Evolutionary conservation across 208 protist genomes (phyloP).

Genomic region (Trypanosoma mega): DNA sequence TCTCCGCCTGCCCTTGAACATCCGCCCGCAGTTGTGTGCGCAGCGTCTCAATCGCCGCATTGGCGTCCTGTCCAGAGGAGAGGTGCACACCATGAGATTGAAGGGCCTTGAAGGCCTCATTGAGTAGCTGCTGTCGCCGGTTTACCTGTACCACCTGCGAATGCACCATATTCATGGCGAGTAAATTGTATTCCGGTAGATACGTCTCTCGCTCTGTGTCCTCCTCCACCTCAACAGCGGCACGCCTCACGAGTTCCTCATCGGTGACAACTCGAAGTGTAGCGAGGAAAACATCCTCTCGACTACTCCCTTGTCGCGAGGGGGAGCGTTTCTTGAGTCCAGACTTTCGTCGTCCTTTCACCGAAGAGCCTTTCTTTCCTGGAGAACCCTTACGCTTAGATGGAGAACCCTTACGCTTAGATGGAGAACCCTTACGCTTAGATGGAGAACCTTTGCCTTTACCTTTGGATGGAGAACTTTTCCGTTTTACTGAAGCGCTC

Average conservation of each 20-base stretch:
- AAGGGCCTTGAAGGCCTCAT: constrained; percentile 54
- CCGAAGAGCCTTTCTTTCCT: constrained; percentile 4
- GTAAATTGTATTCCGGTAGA: constrained; percentile 62
- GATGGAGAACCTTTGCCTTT: neutral
- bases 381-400: constrained; percentile 2
- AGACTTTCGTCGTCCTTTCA: neutral
- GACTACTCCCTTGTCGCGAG: constrained; percentile 1
- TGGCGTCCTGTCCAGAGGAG: constrained; percentile 26
- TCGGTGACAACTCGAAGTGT: constrained; percentile 29
- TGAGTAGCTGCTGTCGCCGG: constrained; percentile 49
- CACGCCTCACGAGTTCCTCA: constrained; percentile 39
- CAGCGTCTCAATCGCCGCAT: constrained; percentile 43
- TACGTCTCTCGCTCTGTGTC: constrained; percentile 45
- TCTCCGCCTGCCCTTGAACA: constrained; percentile 40
- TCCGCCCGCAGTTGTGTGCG: constrained; percentile 44
- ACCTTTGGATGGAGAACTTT: neutral
- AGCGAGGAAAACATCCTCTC: constrained; percentile 9
- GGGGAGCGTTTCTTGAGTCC: neutral
- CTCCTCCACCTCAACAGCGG: constrained; percentile 44
- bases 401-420: neutral
- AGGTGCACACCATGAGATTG: constrained; percentile 37
- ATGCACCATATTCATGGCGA: constrained; percentile 73
- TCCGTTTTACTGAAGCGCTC: neutral
- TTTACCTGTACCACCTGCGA: constrained; percentile 62
- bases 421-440: neutral